These are phyloP conservation scores for Aspergillus heteromorphus DNA, from an alignment of 495 filamentous ascomycete genomes.

Conservation along the genomic window DNA sequence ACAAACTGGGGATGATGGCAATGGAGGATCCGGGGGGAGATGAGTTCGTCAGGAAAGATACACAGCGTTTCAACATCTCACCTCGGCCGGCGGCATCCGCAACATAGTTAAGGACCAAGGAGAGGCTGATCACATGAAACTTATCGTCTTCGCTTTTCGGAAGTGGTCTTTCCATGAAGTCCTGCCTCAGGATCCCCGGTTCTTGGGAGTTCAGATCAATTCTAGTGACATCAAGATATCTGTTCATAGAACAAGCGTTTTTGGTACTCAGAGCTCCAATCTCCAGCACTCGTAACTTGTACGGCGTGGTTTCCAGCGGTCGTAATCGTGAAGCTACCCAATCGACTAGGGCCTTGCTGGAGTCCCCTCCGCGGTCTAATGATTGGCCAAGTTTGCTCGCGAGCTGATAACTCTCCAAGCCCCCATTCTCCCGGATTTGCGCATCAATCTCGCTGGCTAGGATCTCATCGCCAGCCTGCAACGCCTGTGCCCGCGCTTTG, in stretches of 20 bases:
- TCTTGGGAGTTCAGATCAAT: conserved; percentile 90
- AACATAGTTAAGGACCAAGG: conserved; percentile 92
- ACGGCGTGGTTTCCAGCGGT: conserved; percentile 17
- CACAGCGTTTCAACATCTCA: conserved; percentile 73
- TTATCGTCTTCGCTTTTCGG: conserved; percentile 54
- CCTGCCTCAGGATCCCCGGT: conserved; percentile 73
- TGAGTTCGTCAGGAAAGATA: conserved; percentile 51
- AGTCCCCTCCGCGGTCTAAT: conserved; percentile 81
- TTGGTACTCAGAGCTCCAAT: conserved; percentile 81
- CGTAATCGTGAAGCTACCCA: conserved; percentile 61
- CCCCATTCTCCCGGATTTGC: conserved; percentile 64
- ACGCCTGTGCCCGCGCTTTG: conserved; percentile 67
- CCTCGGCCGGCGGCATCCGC: conserved; percentile 69
- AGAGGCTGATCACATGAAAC: conserved; percentile 91
- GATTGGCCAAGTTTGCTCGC: conserved; percentile 88
- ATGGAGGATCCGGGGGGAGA: conserved; percentile 44
- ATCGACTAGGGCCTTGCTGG: conserved; percentile 75
- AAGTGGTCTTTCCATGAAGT: conserved; percentile 88
- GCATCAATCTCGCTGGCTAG: conserved; percentile 51
- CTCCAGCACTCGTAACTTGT: conserved; percentile 66
- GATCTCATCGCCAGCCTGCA: conserved; percentile 54
- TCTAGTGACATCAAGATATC: conserved; percentile 65
- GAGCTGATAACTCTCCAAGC: conserved; percentile 76
- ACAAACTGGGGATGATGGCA: conserved; percentile 63
- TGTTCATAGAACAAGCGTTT: conserved; percentile 75